Conservation (phyloP, 2,329 filamentous ascomycete species). For the Talaromyces sp. region DNA sequence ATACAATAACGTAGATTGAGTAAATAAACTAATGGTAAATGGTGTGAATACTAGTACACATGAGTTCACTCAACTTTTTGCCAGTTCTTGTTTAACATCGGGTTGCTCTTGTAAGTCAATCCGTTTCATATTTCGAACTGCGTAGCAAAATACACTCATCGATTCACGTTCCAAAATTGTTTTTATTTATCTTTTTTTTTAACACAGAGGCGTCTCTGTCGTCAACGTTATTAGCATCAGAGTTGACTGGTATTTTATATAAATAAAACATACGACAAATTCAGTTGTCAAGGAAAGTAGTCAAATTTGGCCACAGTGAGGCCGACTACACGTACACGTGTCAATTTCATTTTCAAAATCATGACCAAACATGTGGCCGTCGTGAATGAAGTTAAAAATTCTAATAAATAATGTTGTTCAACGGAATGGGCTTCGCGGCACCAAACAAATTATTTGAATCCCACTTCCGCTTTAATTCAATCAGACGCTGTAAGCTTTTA, state of each 20-base stretch:
- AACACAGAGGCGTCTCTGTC: too few species aligned
- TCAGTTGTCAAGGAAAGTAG: too few species aligned
- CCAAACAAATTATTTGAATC: constrained; percentile 22
- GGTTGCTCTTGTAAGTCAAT: neutral
- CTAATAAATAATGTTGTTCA: neutral
- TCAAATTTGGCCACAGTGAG: too few species aligned
- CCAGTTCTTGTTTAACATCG: neutral
- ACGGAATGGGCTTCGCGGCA: constrained; percentile 3
- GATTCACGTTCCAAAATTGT: too few species aligned
- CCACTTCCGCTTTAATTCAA: constrained; percentile 19
- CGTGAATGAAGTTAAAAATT: neutral
- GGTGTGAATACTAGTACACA: neutral
- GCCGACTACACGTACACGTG: too few species aligned
- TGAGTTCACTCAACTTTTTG: neutral
- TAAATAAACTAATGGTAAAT: neutral
- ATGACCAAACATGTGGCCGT: neutral
- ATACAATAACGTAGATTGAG: too few species aligned
- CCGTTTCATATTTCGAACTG: neutral
- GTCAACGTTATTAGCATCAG: too few species aligned
- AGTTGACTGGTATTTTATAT: too few species aligned
- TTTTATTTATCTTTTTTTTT: too few species aligned
- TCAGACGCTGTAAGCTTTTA: constrained; percentile 18
- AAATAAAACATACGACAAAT: too few species aligned
- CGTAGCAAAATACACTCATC: neutral
- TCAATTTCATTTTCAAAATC: neutral